A percentile compares a stretch with the other conserved stretches of the same genome.
Evolutionary conservation across 2,329 filamentous ascomycete species (phyloP).

Genomic region (Coniochaeta sp.): DNA sequence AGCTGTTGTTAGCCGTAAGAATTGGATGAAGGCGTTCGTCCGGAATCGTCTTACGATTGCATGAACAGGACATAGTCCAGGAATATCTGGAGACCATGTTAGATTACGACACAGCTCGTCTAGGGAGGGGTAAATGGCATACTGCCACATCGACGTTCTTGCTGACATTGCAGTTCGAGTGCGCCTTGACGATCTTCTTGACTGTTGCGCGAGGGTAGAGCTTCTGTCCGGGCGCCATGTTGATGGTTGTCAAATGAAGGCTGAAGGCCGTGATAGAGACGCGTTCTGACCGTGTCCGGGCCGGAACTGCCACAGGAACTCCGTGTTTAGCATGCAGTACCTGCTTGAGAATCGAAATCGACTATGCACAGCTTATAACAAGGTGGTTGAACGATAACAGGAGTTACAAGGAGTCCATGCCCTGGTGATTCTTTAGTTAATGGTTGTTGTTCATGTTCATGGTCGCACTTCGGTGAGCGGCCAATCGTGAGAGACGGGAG

Average conservation of each 20-base stretch:
- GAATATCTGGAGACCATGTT: conserved; percentile 56
- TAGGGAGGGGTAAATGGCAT: conserved; percentile 20
- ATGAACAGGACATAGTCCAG: conserved; percentile 81
- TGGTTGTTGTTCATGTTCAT: no score
- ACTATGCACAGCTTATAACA: no score
- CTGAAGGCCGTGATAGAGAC: no score
- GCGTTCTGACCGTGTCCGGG: no score
- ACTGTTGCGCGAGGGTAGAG: conserved; percentile 78
- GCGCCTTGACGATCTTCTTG: conserved; percentile 85
- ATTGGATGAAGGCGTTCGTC: neutral
- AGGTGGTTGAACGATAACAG: neutral
- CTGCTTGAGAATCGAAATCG: no score
- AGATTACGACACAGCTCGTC: neutral
- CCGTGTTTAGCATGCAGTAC: no score
- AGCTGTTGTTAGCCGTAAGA: neutral
- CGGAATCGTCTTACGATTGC: conserved; percentile 45
- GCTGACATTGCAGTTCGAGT: conserved; percentile 71
- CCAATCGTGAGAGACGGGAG: conserved; percentile 58
- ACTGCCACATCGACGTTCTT: conserved; percentile 85
- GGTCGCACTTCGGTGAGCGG: conserved; percentile 23
- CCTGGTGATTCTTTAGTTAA: no score
- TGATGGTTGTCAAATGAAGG: no score
- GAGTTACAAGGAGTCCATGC: no score
- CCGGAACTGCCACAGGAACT: no score
- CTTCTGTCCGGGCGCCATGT: conserved; percentile 60